Conservation (phyloP, 2,329 filamentous ascomycete genomes). For the Fusarium nematophilum region DNA sequence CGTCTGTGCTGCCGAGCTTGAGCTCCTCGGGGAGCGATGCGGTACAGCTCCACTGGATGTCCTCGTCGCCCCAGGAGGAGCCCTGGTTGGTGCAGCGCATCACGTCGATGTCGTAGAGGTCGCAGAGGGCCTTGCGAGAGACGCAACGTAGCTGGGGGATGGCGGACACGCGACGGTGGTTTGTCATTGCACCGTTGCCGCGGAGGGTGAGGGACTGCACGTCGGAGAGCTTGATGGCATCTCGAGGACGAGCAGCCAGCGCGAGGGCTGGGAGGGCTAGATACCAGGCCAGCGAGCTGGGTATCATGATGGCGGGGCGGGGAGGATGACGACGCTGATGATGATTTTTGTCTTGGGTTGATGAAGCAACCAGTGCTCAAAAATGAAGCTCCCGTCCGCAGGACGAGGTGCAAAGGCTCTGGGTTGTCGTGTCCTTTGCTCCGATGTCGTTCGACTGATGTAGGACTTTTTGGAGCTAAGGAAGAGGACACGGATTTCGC, state of each 20-base stretch:
- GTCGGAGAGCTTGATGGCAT: slow-evolving; percentile 67
- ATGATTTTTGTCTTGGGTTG: background rate
- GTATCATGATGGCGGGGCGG: slow-evolving; percentile 44
- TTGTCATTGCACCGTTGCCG: slow-evolving; percentile 71
- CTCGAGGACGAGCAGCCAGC: slow-evolving; percentile 51
- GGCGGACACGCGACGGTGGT: slow-evolving; percentile 78
- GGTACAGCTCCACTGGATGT: slow-evolving; percentile 92
- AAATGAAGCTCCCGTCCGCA: background rate
- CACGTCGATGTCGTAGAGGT: slow-evolving; percentile 78
- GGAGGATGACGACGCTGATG: background rate
- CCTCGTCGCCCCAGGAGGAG: slow-evolving; percentile 79
- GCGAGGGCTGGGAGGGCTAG: slow-evolving; percentile 43
- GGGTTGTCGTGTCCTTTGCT: background rate
- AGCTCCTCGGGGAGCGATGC: slow-evolving; percentile 70
- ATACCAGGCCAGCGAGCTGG: slow-evolving; percentile 33
- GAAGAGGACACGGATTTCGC: background rate
- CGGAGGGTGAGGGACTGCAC: slow-evolving; percentile 85
- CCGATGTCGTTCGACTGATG: no score
- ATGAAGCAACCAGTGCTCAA: background rate
- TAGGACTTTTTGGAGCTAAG: background rate
- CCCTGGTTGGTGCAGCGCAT: slow-evolving; percentile 94
- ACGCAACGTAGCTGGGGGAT: slow-evolving; percentile 84
- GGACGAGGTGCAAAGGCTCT: background rate
- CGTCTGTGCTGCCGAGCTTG: slow-evolving; percentile 85
- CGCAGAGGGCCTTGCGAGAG: slow-evolving; percentile 72